Evolutionary conservation across 495 filamentous ascomycete genomes (phyloP).

Genomic region (Penicillium pancosmium): DNA sequence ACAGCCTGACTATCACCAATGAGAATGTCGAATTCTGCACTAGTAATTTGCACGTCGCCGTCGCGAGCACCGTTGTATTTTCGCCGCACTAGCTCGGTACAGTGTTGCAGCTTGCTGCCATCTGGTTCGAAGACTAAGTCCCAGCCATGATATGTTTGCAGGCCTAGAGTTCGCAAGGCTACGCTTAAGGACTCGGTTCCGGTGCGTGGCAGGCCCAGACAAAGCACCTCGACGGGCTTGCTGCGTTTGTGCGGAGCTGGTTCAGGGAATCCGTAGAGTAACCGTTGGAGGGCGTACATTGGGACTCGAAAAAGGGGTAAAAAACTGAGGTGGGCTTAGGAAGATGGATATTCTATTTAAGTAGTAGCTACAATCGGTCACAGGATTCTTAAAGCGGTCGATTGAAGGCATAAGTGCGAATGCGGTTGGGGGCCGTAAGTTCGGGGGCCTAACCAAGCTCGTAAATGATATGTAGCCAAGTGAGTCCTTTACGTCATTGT

Average conservation of each 20-base stretch:
- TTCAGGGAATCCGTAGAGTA: constrained; percentile 12
- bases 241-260: constrained; percentile 14
- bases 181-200: constrained; percentile 21
- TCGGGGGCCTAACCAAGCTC: no score
- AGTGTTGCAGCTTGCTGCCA: constrained; percentile 15
- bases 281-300: no score
- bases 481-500: no score
- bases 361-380: no score
- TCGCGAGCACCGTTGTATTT: constrained; percentile 8
- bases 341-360: no score
- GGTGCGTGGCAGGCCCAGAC: constrained; percentile 20
- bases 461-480: no score
- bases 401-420: no score
- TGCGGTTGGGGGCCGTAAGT: no score
- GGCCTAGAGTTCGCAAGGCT: constrained; percentile 9
- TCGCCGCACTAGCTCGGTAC: constrained; percentile 3
- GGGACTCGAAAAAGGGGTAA: no score
- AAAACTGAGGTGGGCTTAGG: no score
- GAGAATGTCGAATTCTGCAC: constrained; percentile 10
- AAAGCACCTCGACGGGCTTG: constrained; percentile 21
- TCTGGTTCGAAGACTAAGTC: constrained; percentile 9
- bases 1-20: constrained; percentile 9
- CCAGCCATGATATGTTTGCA: constrained; percentile 21
- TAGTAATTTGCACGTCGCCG: background rate
- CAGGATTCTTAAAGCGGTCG: no score